These are phyloP conservation scores for Capronia americana DNA, from an alignment of 2,329 filamentous ascomycete species.

Conservation along the genomic window DNA sequence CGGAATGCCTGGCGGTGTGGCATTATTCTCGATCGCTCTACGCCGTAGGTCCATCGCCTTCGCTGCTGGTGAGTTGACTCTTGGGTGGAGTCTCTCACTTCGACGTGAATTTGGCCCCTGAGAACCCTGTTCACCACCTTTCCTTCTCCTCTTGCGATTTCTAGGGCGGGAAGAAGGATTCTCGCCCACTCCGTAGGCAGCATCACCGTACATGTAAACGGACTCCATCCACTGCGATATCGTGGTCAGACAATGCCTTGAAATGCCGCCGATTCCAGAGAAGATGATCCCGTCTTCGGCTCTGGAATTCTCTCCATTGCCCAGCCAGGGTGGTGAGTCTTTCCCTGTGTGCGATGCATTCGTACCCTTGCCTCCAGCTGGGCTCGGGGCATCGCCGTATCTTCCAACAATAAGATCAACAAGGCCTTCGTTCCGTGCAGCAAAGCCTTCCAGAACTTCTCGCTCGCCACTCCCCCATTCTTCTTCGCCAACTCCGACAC, in stretches of 20 bases:
- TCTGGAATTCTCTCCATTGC: constrained; percentile 69
- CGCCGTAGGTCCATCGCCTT: constrained; percentile 30
- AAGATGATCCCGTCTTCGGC: constrained; percentile 86
- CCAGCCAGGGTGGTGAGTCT: constrained; percentile 69
- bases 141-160: constrained; percentile 45
- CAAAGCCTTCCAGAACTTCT: constrained; percentile 89
- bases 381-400: constrained; percentile 68
- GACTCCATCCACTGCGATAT: constrained; percentile 87
- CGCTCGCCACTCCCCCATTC: constrained; percentile 92
- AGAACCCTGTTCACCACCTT: constrained; percentile 40
- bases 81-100: constrained; percentile 18
- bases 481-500: constrained; percentile 93
- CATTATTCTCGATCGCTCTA: constrained; percentile 36
- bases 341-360: constrained; percentile 41
- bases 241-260: constrained; percentile 72
- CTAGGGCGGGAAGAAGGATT: constrained; percentile 73
- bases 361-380: constrained; percentile 31
- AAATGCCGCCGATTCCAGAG: constrained; percentile 76
- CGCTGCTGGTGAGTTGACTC: constrained; percentile 15
- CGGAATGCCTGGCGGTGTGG: constrained; percentile 50
- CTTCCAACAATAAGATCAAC: constrained; percentile 86
- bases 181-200: constrained; percentile 83
- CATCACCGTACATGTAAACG: constrained; percentile 80
- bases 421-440: constrained; percentile 78
- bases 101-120: constrained; percentile 10